Evolutionary conservation across 2,329 filamentous ascomycete genomes (phyloP), one percentile per base, ranked within the genome.

Genomic region (Aspergillus nomiae): DNA sequence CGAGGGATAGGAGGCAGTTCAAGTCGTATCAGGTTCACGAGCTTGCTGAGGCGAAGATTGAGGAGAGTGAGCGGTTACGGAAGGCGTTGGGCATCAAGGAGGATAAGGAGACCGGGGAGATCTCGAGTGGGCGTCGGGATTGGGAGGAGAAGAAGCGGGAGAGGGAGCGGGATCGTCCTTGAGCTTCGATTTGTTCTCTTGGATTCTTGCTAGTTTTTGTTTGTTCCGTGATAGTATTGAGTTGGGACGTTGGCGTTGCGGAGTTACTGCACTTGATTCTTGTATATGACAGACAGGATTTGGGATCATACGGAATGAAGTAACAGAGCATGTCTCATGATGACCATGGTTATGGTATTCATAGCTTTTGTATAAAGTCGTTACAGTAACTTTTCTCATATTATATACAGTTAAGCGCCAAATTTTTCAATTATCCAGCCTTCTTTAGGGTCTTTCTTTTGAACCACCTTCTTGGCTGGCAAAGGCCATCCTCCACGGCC

Each of bases 21-120:
- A 99, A 98, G 81, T 85, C 89, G 68, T 93, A 98, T 79, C 92
- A 98, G 80, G 93, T 98, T 24, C 95, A 99, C 81, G 95, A 98
- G 80, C 85, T 97, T 76, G 95, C 95, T 21, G 91, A 95, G 73
- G 95, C 94, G 64, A 99, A 99, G 85, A 94, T 96, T 70, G 90
- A 92, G 76, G 95, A 99, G 84, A 97, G 90, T 78, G 94, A 98
- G 80, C 86, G 91, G 71, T 82, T 99, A 76, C 84, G 94, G 67
- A 91, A 85, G 78, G 95, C 95, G 9, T 83, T 99, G 69, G 94
- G 93, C 56, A 96, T 98, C 72, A 89, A 89, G 74, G 89, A 90
- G 74, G 93, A 97, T 77, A 95, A 92, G 91, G 89, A 87, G 80
- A 89, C 87, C 67, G 91, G 96, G 76, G 92, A 95, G 64, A 72